These are phyloP conservation scores for Pseudoperonospora humuli DNA, from an alignment of 352 stramenopile genomes.

Conservation along the genomic window DNA sequence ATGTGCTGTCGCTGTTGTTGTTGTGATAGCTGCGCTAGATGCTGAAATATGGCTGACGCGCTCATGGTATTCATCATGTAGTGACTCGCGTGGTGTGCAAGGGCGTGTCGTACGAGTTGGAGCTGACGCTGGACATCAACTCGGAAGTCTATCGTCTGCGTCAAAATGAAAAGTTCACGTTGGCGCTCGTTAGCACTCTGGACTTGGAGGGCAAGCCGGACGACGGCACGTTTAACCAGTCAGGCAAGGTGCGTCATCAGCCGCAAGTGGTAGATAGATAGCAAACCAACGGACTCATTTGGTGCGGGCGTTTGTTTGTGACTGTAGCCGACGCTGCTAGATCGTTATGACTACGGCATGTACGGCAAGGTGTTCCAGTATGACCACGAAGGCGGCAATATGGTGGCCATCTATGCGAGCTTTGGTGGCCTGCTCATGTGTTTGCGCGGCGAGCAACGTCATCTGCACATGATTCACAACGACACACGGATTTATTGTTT, in stretches of 20 bases:
- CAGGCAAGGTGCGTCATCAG: constrained; percentile 56
- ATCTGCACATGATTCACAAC: constrained; percentile 95
- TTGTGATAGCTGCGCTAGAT: background rate
- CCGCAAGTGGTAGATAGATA: background rate
- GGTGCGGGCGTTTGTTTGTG: background rate
- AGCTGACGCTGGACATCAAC: constrained; percentile 97
- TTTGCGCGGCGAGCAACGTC: constrained; percentile 93
- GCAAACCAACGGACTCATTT: background rate
- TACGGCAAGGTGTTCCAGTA: constrained; percentile 98
- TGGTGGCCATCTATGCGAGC: constrained; percentile 91
- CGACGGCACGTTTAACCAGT: constrained; percentile 91
- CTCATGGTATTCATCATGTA: constrained; percentile 6
- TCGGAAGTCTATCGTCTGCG: constrained; percentile 95
- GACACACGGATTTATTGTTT: constrained; percentile 94
- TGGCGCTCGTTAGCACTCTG: constrained; percentile 93
- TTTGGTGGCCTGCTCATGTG: constrained; percentile 97
- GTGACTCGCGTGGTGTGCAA: constrained; percentile 95
- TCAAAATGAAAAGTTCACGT: constrained; percentile 95
- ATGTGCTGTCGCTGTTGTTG: background rate
- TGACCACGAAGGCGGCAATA: constrained; percentile 91
- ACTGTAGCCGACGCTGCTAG: constrained; percentile 82
- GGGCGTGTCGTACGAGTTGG: constrained; percentile 96
- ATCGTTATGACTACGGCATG: constrained; percentile 99
- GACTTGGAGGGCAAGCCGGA: constrained; percentile 95
- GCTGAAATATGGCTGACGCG: constrained; percentile 11